These are phyloP conservation scores for Acacia melanoxylon DNA, from an alignment of 306 rosid species.

Conservation along the genomic window DNA sequence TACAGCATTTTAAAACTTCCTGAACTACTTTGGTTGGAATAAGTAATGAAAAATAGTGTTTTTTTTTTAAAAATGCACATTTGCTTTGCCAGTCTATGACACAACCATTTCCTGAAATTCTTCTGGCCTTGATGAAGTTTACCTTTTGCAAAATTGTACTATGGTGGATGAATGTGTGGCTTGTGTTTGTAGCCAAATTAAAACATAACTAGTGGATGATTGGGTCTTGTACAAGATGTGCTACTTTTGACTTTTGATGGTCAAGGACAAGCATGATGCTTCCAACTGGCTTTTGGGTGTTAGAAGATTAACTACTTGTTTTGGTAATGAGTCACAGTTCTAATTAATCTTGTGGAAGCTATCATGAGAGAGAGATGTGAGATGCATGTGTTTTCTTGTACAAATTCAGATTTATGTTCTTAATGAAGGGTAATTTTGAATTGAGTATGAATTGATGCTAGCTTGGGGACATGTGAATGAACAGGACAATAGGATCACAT, in stretches of 20 bases:
- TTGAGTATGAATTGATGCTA: background rate
- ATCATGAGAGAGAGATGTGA: background rate
- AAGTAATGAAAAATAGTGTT: background rate
- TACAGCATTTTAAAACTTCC: background rate
- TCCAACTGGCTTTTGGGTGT: background rate
- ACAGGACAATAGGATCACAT: background rate
- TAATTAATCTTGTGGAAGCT: background rate
- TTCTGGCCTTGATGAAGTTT: background rate
- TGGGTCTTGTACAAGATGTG: background rate
- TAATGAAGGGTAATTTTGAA: background rate
- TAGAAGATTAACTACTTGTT: background rate
- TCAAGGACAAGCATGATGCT: background rate
- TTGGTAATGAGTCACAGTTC: background rate
- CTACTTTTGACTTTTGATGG: background rate
- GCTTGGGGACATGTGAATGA: background rate
- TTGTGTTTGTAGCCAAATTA: conserved; percentile 1
- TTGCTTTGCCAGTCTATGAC: background rate
- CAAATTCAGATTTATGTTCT: background rate
- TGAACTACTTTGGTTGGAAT: background rate
- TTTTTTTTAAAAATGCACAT: background rate
- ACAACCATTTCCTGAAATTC: background rate
- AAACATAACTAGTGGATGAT: background rate
- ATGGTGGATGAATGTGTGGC: background rate
- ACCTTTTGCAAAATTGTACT: background rate
- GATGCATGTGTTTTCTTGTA: background rate